Percentiles rank a stretch among this genome's conserved stretches.
phyloP scores from a whole-genome alignment of 352 stramenopile genomes.

The Pythium phragmitis region DNA sequence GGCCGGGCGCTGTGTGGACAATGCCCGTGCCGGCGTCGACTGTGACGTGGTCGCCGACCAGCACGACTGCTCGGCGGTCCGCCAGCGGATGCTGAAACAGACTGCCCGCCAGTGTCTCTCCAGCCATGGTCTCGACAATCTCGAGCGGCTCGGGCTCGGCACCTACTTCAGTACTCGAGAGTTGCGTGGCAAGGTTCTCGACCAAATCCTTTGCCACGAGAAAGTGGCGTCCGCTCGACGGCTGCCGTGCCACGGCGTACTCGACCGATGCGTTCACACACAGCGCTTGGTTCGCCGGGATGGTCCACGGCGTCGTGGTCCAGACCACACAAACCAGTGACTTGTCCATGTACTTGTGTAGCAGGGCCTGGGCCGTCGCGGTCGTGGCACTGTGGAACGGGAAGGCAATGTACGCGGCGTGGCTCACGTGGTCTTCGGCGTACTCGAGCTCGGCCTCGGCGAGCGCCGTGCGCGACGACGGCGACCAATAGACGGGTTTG shows the following conservation, averaged over 20 bases:
- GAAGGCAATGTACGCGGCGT: constrained; percentile 94
- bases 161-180: constrained; percentile 16
- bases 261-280: constrained; percentile 93
- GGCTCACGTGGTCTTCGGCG: constrained; percentile 95
- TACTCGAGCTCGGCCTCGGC: constrained; percentile 99
- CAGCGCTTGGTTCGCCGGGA: constrained; percentile 97
- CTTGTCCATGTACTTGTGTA: constrained; percentile 38
- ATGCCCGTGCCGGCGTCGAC: constrained; percentile 97
- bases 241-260: constrained; percentile 90
- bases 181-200: constrained; percentile 37
- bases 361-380: constrained; percentile 20
- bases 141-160: constrained; percentile 29
- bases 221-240: constrained; percentile 39
- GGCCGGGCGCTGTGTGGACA: constrained; percentile 98
- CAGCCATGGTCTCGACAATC: constrained; percentile 65
- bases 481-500: constrained; percentile 99
- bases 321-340: constrained; percentile 88
- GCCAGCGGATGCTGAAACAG: constrained; percentile 89
- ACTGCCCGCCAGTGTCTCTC: constrained; percentile 46
- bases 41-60: constrained; percentile 97
- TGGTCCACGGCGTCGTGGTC: constrained; percentile 99
- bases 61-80: constrained; percentile 79
- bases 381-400: constrained; percentile 34
- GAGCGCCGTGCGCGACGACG: constrained; percentile 95
- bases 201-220: constrained; percentile 62